Evolutionary conservation across 495 filamentous ascomycete genomes (phyloP).

Genomic region (Amniculicola lignicola): DNA sequence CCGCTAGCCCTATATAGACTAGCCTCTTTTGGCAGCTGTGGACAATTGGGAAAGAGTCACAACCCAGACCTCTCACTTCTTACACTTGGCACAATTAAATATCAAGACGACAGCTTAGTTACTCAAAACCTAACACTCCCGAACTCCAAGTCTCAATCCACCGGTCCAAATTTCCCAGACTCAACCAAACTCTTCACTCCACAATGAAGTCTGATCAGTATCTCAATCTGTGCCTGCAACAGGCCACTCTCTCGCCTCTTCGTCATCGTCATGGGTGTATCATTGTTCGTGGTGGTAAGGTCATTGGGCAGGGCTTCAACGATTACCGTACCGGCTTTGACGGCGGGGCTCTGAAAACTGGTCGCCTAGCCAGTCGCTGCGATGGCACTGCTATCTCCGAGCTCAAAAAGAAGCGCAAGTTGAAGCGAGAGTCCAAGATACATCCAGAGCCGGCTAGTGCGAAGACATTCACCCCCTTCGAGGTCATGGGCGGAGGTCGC

Average conservation of each 20-base stretch:
- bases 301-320: constrained; percentile 52
- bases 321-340: constrained; percentile 49
- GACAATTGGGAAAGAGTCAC: too few relatives aligned
- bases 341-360: constrained; percentile 51
- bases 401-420: constrained; percentile 43
- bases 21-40: too few relatives aligned
- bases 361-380: constrained; percentile 36
- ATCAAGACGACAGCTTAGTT: too few relatives aligned
- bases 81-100: too few relatives aligned
- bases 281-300: constrained; percentile 52
- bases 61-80: too few relatives aligned
- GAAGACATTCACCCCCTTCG: constrained; percentile 36
- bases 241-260: constrained; percentile 51
- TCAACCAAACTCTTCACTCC: too few relatives aligned
- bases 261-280: constrained; percentile 51
- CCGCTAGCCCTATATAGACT: too few relatives aligned
- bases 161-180: too few relatives aligned
- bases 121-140: too few relatives aligned
- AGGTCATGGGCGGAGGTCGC: constrained; percentile 35
- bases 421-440: constrained; percentile 35
- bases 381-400: constrained; percentile 37
- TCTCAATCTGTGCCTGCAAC: constrained; percentile 51
- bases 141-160: too few relatives aligned
- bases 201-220: constrained; percentile 46
- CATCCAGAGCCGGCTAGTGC: not conserved